phyloP scores from a whole-genome alignment of 306 rosid species.

The Mucuna pruriens region DNA sequence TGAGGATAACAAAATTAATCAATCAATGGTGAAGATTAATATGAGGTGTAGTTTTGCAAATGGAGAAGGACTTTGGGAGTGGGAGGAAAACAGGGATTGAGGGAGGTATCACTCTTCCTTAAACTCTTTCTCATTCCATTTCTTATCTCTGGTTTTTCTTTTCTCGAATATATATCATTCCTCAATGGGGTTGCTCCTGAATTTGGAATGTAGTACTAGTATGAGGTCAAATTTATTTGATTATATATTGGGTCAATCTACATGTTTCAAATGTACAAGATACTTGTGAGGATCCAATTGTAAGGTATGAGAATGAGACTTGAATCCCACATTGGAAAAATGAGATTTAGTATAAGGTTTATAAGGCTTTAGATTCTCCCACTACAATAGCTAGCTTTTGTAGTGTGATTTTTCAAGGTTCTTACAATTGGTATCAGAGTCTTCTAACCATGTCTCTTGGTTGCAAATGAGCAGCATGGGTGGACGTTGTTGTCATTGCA shows the following conservation, averaged over 20 bases:
- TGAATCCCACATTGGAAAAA: too few species aligned
- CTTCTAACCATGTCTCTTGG: too few species aligned
- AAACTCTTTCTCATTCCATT: background rate
- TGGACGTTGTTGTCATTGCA: too few species aligned
- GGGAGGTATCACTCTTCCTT: background rate
- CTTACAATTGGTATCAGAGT: too few species aligned
- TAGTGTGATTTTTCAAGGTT: too few species aligned
- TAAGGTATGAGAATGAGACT: too few species aligned
- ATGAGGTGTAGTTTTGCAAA: background rate
- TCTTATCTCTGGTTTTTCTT: conserved; percentile 14
- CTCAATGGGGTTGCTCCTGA: conserved; percentile 1
- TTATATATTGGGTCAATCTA: background rate
- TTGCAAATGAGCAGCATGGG: too few species aligned
- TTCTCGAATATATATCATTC: background rate
- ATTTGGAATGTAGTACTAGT: background rate
- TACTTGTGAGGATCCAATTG: too few species aligned
- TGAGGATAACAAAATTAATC: background rate
- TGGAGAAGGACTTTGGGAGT: background rate
- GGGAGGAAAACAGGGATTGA: background rate
- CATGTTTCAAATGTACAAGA: conserved; percentile 8
- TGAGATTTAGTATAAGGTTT: too few species aligned
- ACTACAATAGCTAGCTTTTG: too few species aligned
- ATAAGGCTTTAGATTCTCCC: too few species aligned
- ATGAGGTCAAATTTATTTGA: conserved; percentile 9
- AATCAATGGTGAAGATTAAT: background rate